Conservation (phyloP, 1,139 yeast species). For the Geotrichum aggregatum region DNA sequence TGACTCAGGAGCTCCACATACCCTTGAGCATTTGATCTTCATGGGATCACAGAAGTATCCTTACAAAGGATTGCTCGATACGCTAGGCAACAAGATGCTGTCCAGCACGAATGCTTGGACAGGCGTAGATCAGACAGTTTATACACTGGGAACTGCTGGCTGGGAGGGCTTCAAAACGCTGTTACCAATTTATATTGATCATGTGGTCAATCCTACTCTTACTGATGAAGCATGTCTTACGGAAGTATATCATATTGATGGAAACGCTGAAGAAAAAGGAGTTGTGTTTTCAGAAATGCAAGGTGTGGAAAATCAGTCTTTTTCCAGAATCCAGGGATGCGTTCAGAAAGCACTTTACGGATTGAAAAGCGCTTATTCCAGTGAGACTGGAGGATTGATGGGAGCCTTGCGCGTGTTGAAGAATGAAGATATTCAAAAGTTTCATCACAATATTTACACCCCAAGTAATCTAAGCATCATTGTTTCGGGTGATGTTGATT, state of each 20-base stretch:
- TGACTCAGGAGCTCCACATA: constrained; percentile 93
- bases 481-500: constrained; percentile 79
- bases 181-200: constrained; percentile 87
- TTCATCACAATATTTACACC: constrained; percentile 68
- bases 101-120: constrained; percentile 98
- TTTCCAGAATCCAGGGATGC: constrained; percentile 61
- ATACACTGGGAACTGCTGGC: constrained; percentile 87
- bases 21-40: constrained; percentile 88
- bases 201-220: constrained; percentile 75
- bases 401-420: constrained; percentile 68
- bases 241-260: constrained; percentile 93
- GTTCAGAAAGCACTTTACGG: constrained; percentile 60
- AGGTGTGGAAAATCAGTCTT: constrained; percentile 79
- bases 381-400: constrained; percentile 93
- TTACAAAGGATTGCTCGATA: constrained; percentile 84
- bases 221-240: constrained; percentile 89
- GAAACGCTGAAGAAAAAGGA: constrained; percentile 86
- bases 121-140: constrained; percentile 91
- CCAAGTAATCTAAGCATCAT: constrained; percentile 83
- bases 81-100: constrained; percentile 77
- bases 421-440: constrained; percentile 67
- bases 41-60: constrained; percentile 93
- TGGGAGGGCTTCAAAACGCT: constrained; percentile 89
- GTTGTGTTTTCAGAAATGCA: constrained; percentile 98
- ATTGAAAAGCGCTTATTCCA: constrained; percentile 69